Conservation (phyloP, 768 basidiomycete species). For the Neoboletus magnificus region DNA sequence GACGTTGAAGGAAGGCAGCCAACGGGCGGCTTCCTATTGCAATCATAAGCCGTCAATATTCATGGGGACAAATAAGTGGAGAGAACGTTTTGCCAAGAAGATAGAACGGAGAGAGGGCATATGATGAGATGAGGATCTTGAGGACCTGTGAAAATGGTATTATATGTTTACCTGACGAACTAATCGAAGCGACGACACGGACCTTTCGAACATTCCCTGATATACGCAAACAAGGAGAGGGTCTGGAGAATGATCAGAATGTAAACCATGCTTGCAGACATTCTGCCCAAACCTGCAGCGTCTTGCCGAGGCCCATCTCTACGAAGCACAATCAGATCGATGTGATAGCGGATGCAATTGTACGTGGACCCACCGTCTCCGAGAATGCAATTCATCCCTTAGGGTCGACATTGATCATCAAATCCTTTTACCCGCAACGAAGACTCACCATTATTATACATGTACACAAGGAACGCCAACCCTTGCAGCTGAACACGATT, state of each 20-base stretch:
- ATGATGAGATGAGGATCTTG: conserved; percentile 66
- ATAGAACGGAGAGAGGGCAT: conserved; percentile 67
- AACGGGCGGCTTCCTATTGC: conserved; percentile 48
- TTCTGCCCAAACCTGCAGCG: conserved; percentile 44
- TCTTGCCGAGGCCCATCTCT: conserved; percentile 67
- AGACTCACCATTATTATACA: conserved; percentile 61
- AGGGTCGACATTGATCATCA: background rate
- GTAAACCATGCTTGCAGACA: background rate
- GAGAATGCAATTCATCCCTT: conserved; percentile 67
- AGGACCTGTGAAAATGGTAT: conserved; percentile 24
- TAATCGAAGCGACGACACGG: conserved; percentile 1
- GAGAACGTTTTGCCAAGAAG: conserved; percentile 53
- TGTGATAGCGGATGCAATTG: background rate
- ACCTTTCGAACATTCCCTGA: conserved; percentile 53
- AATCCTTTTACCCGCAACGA: background rate
- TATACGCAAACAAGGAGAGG: conserved; percentile 62
- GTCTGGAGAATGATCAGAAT: conserved; percentile 35
- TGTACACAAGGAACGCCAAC: conserved; percentile 59
- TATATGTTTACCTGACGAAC: background rate
- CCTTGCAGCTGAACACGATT: conserved; percentile 46
- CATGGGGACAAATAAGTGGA: background rate
- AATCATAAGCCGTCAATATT: background rate
- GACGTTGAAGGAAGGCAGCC: conserved; percentile 49
- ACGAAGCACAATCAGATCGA: background rate
- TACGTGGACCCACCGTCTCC: conserved; percentile 53